Conservation (phyloP, 768 basidiomycete species). For the Sarcodon aspratus region DNA sequence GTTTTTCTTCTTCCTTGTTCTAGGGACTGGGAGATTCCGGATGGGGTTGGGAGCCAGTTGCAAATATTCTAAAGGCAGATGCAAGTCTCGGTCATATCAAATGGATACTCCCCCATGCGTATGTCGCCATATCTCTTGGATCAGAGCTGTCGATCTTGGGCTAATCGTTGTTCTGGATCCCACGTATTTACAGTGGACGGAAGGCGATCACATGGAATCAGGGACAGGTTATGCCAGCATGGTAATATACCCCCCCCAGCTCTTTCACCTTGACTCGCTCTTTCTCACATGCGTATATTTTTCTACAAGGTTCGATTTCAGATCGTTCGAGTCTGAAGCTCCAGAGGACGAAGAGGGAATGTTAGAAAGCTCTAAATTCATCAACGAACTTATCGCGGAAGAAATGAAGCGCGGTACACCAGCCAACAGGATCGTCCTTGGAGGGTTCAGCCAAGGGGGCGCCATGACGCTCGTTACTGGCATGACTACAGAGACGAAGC, state of each 20-base stretch:
- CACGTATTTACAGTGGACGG: constrained; percentile 24
- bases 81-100: constrained; percentile 61
- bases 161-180: not conserved
- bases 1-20: no score
- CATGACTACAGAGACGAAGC: constrained; percentile 50
- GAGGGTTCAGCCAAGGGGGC: constrained; percentile 74
- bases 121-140: constrained; percentile 17
- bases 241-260: constrained; percentile 29
- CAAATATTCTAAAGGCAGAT: constrained; percentile 48
- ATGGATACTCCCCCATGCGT: constrained; percentile 80
- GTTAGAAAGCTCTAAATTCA: constrained; percentile 43
- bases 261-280: not conserved
- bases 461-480: constrained; percentile 71
- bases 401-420: constrained; percentile 68
- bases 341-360: constrained; percentile 60
- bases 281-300: not conserved
- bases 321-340: constrained; percentile 21
- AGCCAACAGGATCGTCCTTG: constrained; percentile 43
- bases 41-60: constrained; percentile 68
- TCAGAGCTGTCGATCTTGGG: no score
- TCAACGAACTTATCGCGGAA: constrained; percentile 59
- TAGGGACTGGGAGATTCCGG: constrained; percentile 74
- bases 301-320: constrained; percentile 64
- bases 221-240: constrained; percentile 67
- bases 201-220: constrained; percentile 63